These are phyloP conservation scores for Alternaria tenuissima DNA, from an alignment of 2,329 filamentous ascomycete genomes.

Conservation along the genomic window DNA sequence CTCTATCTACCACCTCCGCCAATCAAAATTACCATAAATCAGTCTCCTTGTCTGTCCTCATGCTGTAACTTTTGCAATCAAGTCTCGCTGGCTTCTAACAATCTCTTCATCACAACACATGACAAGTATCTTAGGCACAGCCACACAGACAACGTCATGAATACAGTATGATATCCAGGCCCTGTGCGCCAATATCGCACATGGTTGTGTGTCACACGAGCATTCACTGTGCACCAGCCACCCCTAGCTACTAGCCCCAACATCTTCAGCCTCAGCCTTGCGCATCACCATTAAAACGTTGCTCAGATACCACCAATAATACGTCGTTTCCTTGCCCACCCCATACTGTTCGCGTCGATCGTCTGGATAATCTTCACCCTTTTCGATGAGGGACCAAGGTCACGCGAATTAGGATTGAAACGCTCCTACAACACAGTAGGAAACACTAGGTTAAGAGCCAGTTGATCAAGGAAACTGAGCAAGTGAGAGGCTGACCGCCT, in stretches of 20 bases:
- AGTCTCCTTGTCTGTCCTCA: not conserved
- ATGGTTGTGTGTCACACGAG: conserved; percentile 4
- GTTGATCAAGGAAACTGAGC: not conserved
- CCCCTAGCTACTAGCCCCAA: conserved; percentile 1
- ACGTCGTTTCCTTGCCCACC: not conserved
- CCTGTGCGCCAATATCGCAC: not conserved
- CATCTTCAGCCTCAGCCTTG: conserved; percentile 6
- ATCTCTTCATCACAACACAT: not conserved
- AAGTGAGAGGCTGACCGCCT: not conserved
- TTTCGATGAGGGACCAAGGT: not conserved
- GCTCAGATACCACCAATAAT: conserved; percentile 2
- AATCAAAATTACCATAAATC: conserved; percentile 4
- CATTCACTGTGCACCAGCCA: not conserved
- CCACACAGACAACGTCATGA: not conserved
- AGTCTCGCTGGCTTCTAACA: no score
- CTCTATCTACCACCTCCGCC: conserved; percentile 10
- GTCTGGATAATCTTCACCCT: not conserved
- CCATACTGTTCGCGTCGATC: not conserved
- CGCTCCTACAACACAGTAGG: not conserved
- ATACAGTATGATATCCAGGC: not conserved
- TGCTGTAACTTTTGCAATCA: not conserved
- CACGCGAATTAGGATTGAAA: conserved; percentile 1
- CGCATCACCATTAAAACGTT: conserved; percentile 4
- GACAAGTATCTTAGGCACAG: not conserved
- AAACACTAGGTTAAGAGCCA: not conserved